Conservation (phyloP, 2,329 filamentous ascomycete genomes). For the Fusarium musae region DNA sequence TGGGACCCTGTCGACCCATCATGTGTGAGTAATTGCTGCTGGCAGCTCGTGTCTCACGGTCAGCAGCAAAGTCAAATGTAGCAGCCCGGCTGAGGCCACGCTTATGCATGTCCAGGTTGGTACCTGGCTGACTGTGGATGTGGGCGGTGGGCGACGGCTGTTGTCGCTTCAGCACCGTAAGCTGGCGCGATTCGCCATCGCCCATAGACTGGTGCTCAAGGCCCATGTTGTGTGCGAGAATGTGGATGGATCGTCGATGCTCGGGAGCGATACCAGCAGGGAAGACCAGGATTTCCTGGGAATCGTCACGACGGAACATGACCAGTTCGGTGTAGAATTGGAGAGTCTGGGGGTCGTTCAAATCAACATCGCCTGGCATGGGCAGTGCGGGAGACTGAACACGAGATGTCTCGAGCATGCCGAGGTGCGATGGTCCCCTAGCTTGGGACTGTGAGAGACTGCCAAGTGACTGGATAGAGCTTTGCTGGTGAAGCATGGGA, state of each 20-base stretch:
- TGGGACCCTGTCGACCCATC: conserved; percentile 83
- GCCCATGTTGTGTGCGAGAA: conserved; percentile 93
- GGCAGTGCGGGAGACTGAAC: conserved; percentile 20
- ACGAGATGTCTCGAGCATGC: conserved; percentile 48
- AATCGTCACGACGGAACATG: conserved; percentile 84
- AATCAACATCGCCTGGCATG: conserved; percentile 74
- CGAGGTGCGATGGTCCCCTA: conserved; percentile 57
- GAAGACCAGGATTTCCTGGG: conserved; percentile 85
- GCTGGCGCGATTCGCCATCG: conserved; percentile 85
- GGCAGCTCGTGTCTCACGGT: conserved; percentile 73
- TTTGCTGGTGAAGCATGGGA: conserved; percentile 81
- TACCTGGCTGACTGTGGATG: conserved; percentile 69
- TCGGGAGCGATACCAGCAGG: conserved; percentile 81
- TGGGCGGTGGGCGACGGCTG: conserved; percentile 63
- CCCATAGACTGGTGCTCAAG: conserved; percentile 92
- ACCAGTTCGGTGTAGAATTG: conserved; percentile 91
- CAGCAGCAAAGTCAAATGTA: conserved; percentile 95
- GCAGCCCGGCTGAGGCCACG: conserved; percentile 91
- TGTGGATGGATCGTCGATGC: conserved; percentile 91
- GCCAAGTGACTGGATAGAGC: conserved; percentile 83
- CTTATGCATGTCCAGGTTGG: conserved; percentile 79
- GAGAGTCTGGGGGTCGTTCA: conserved; percentile 90
- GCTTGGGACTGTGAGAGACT: conserved; percentile 72
- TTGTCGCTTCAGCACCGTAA: conserved; percentile 84
- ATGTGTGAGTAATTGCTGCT: conserved; percentile 75